Percentiles rank a stretch among this genome's conserved stretches.
Conservation (phyloP, 257 asterid genomes). For the Capsicum chinense region DNA sequence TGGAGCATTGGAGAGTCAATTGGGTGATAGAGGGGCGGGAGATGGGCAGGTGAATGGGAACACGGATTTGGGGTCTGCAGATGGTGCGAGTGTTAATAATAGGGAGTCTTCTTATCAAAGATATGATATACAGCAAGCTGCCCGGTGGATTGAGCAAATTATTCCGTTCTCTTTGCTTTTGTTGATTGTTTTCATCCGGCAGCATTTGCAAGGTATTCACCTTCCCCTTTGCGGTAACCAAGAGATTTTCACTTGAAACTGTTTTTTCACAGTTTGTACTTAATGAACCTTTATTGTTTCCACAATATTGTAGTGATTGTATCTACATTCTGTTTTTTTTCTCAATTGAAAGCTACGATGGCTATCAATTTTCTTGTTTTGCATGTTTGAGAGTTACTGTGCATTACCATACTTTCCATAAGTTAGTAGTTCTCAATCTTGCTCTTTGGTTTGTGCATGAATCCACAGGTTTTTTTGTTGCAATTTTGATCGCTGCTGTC, state of each 20-base stretch:
- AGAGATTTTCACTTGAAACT: neutral
- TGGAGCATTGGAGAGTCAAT: constrained; percentile 66
- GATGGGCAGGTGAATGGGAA: constrained; percentile 47
- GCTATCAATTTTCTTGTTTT: constrained; percentile 8
- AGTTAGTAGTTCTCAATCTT: constrained; percentile 11
- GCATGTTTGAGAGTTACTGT: constrained; percentile 1
- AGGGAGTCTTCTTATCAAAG: constrained; percentile 89
- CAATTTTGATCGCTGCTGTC: constrained; percentile 80
- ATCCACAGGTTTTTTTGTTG: constrained; percentile 67
- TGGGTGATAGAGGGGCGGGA: constrained; percentile 49
- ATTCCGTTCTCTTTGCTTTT: constrained; percentile 84
- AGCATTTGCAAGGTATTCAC: constrained; percentile 74
- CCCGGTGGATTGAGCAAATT: constrained; percentile 86
- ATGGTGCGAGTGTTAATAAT: constrained; percentile 51
- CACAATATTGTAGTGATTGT: neutral
- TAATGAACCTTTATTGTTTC: too few species aligned
- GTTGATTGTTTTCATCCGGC: constrained; percentile 81
- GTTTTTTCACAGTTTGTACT: neutral
- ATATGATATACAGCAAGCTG: constrained; percentile 88
- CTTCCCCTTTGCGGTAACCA: constrained; percentile 27
- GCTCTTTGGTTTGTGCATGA: constrained; percentile 27
- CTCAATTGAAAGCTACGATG: neutral
- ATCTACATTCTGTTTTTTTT: neutral
- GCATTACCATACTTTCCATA: neutral
- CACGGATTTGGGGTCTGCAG: constrained; percentile 49